Base-by-base conservation (phyloP, 2,329 filamentous ascomycete genomes). In the Fusarium veterinarium region DNA sequence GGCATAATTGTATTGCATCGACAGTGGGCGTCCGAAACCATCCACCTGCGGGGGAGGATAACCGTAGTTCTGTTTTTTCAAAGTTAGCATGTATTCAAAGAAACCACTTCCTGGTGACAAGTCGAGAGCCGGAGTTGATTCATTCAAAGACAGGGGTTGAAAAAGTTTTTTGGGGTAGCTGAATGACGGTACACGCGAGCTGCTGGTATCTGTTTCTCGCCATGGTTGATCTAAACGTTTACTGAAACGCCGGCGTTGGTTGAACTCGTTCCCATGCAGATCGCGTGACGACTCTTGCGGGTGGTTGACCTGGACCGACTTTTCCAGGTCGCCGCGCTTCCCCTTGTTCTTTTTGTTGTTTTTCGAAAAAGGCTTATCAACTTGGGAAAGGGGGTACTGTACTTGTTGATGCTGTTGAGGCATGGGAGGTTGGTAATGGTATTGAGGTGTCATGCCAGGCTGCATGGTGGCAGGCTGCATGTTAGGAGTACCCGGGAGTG, bases 41-140 rank as follows among this genome's bases (percentile, higher is more conserved):
- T 84, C 84, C 73, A 82, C 45, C 49, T 76, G 65, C 60, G 80
- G 80, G 19, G 87, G 87, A 38, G 82, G 83, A 72, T 86, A 92
- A 61, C 84, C 86, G 80, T 87, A 91, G 71, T 84, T 87, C 91
- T 95, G 92, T 80, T 88, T 84, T 84, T 88, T 89, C 76, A 87
- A 83, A 79, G 90, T 94, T 86, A 95, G 92, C 89, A 88, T 87
- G 73, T 89, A 87, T 81, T 95, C 92, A 87, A 92, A 94, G 74
- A 91, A 87, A 78, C 90, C 89, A 79, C 85, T 91, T 78, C 91
- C 89, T 67, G 92, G 92, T 71, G 91, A 91, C 65, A 95, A 83
- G 83, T 93, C 89, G 79, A 89, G 79, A 72, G 77, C 77, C 76
- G 72, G 77, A 76, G 72, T 78, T 64, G 71, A 35, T 44, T 67